Evolutionary conservation across 768 basidiomycete genomes (phyloP).

Genomic region (Erythrobasidium yunnanense): DNA sequence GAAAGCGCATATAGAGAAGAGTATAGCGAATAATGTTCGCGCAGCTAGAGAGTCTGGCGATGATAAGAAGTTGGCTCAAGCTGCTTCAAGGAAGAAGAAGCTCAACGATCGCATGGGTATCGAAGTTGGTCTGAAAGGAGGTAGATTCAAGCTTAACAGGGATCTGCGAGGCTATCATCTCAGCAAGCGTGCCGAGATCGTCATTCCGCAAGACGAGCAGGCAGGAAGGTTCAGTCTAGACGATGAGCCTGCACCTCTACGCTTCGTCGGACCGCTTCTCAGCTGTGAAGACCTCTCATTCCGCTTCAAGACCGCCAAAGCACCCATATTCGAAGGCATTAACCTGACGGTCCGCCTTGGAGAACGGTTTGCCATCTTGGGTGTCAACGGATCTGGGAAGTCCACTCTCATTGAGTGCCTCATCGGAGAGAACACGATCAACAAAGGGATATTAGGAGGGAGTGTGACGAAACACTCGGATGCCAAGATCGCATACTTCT

Average conservation of each 20-base stretch:
- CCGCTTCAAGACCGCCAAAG: constrained; percentile 40
- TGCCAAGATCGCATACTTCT: constrained; percentile 53
- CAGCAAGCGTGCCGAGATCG: constrained; percentile 44
- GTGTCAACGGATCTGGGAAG: constrained; percentile 35
- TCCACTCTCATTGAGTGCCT: constrained; percentile 16
- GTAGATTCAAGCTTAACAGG: constrained; percentile 52
- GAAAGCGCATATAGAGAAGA: constrained; percentile 49
- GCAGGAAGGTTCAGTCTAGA: constrained; percentile 42
- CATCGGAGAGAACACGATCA: not conserved
- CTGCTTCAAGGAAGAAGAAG: constrained; percentile 55
- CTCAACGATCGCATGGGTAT: constrained; percentile 44
- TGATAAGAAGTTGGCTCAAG: constrained; percentile 50
- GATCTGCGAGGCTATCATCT: constrained; percentile 47
- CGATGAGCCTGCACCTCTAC: not conserved
- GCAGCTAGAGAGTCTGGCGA: constrained; percentile 54
- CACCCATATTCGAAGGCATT: constrained; percentile 40
- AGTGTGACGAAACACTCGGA: constrained; percentile 49
- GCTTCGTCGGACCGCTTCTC: constrained; percentile 26
- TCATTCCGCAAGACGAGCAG: constrained; percentile 44
- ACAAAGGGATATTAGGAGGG: not conserved
- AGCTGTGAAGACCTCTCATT: constrained; percentile 43
- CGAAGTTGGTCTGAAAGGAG: constrained; percentile 46
- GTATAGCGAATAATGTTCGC: constrained; percentile 50
- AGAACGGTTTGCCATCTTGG: constrained; percentile 46
- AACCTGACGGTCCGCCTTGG: constrained; percentile 44